These are phyloP conservation scores for Trifolium dubium DNA, from an alignment of 306 rosid species.

Conservation along the genomic window DNA sequence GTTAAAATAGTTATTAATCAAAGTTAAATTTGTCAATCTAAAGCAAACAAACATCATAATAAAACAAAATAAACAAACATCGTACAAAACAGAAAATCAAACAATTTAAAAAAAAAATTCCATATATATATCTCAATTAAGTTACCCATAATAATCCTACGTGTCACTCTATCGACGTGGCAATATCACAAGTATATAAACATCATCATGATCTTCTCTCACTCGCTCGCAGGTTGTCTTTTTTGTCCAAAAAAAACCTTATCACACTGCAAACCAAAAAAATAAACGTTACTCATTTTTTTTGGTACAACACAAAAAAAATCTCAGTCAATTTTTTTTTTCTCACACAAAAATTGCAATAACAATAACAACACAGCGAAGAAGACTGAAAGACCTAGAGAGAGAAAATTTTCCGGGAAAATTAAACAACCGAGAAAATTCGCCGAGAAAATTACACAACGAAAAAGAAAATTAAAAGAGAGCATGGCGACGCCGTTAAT, in stretches of 20 bases:
- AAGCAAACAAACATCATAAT: no score
- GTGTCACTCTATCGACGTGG: conserved; percentile 63
- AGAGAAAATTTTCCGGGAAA: conserved; percentile 42
- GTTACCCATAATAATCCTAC: conserved; percentile 53
- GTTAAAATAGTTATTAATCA: no score
- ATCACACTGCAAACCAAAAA: conserved; percentile 36
- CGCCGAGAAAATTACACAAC: conserved; percentile 39
- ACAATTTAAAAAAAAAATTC: no score
- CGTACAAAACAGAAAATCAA: no score
- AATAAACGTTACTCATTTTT: not conserved
- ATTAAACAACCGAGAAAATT: conserved; percentile 16
- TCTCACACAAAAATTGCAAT: not conserved
- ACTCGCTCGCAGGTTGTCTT: conserved; percentile 41
- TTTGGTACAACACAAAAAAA: conserved; percentile 6
- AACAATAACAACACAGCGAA: no score
- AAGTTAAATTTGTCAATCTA: no score
- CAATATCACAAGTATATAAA: conserved; percentile 35
- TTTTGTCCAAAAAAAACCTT: conserved; percentile 3
- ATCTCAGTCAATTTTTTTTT: not conserved
- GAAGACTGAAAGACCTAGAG: conserved; percentile 28
- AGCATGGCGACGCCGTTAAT: conserved; percentile 83
- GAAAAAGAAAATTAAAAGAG: conserved; percentile 9
- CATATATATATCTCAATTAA: no score
- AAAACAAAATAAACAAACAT: no score
- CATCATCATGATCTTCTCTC: conserved; percentile 9